Evolutionary conservation across 73 alveolate genomes (phyloP), one percentile per base, ranked within the genome.

Genomic region (Paramecium sexaurelia): DNA sequence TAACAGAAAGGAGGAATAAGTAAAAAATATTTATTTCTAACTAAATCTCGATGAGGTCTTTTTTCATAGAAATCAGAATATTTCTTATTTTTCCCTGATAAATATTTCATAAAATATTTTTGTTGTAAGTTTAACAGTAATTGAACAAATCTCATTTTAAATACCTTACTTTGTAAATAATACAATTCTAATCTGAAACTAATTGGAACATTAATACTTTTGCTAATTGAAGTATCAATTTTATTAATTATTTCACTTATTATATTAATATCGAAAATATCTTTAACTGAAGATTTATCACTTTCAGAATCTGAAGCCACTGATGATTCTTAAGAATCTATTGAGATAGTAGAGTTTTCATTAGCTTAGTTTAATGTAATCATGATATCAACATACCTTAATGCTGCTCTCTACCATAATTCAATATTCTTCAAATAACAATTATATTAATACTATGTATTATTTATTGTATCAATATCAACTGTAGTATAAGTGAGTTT

Each of bases 11-110:
- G 83, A 20, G 93, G 93, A 5, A 86, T 36, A 2, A 39, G 39
- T 61, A 86, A 19, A 24, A 86, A 86, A 27, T 86, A 86, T 66
- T 86, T 86, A 86, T 86, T 86, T 43, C 93, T 86, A 39, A 71
- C 83, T 2, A 86, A 24, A 37, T 86, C 93, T 66, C 88, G 29
- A 61, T 86, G 87, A 57, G 93, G 93, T 40, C 85, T 86, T 11
- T 86, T 66, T 19, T 37, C 51, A 66, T 32, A 37, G 33, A 55
- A 86, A 26, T 86, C 85, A 11, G 83, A 13, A 47, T 83, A 86
- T 75, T 86, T 86, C 33, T 86, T 86, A 29, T 55, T 86, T 39
- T 35, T 39, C n/a, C 75, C 78, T 13, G 73, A 73, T 26, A 61
- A 24, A 5, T 61, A 36, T 39, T 86, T 86, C 55, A 55, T 39